Percentiles rank a stretch among this genome's conserved stretches.
Evolutionary conservation across 2,329 filamentous ascomycete species (phyloP).

Genomic region (Nothophoma quercina): DNA sequence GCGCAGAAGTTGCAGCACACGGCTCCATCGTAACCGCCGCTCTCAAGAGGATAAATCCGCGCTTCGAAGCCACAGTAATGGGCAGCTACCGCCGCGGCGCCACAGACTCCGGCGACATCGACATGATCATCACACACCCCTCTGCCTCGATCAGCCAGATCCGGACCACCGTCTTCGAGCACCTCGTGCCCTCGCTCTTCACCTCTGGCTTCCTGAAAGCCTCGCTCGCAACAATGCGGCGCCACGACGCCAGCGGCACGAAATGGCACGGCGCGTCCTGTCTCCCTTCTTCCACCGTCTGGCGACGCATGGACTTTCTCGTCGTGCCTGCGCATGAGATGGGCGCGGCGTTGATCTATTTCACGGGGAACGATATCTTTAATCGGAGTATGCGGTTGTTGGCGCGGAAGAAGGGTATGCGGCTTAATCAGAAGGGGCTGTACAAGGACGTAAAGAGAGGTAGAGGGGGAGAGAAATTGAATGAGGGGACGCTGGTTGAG

Average conservation of each 20-base stretch:
- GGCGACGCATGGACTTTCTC: constrained; percentile 85
- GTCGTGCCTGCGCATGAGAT: constrained; percentile 81
- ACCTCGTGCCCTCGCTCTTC: constrained; percentile 69
- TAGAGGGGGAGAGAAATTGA: constrained; percentile 65
- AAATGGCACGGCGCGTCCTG: constrained; percentile 91
- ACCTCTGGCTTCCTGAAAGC: constrained; percentile 71
- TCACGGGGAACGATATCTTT: constrained; percentile 94
- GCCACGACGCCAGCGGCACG: constrained; percentile 62
- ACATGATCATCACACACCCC: constrained; percentile 79
- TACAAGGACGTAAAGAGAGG: constrained; percentile 74
- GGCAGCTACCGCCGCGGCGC: constrained; percentile 88
- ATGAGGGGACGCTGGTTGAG: constrained; percentile 75
- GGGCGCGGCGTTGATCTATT: constrained; percentile 90
- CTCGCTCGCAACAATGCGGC: constrained; percentile 67
- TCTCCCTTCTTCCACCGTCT: constrained; percentile 65
- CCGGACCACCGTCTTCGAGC: constrained; percentile 66
- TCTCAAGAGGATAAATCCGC: constrained; percentile 66
- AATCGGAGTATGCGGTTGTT: constrained; percentile 85
- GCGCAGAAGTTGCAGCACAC: constrained; percentile 75
- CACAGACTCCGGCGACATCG: constrained; percentile 78
- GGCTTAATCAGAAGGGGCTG: constrained; percentile 83
- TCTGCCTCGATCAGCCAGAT: constrained; percentile 64
- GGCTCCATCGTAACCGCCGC: constrained; percentile 68
- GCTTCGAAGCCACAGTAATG: constrained; percentile 75
- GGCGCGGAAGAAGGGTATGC: constrained; percentile 81